These are phyloP conservation scores for Boechera stricta DNA, from an alignment of 345 rosid species.

Conservation along the genomic window DNA sequence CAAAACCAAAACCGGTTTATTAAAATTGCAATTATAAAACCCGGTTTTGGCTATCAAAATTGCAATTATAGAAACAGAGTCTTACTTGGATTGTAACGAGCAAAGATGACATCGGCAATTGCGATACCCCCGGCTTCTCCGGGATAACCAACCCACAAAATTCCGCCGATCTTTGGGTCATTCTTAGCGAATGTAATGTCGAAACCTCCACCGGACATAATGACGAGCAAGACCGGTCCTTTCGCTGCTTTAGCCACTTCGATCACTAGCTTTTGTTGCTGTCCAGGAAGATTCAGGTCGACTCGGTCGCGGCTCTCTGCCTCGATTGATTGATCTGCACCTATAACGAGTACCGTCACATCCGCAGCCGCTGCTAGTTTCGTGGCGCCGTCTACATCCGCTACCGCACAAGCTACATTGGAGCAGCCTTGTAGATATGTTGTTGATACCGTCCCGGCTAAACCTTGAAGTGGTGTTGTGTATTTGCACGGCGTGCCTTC, in stretches of 20 bases:
- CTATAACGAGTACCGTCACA: slow-evolving; percentile 78
- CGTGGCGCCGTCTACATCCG: slow-evolving; percentile 64
- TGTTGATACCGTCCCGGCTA: slow-evolving; percentile 61
- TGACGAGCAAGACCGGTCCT: slow-evolving; percentile 88
- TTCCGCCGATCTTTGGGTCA: slow-evolving; percentile 64
- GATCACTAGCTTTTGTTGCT: slow-evolving; percentile 65
- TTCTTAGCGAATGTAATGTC: slow-evolving; percentile 77
- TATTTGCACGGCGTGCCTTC: slow-evolving; percentile 92
- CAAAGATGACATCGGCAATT: slow-evolving; percentile 82
- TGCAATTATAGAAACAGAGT: neutral
- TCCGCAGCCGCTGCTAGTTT: slow-evolving; percentile 66
- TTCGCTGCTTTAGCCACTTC: slow-evolving; percentile 72
- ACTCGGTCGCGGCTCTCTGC: slow-evolving; percentile 73
- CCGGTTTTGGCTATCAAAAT: neutral
- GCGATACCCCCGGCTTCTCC: slow-evolving; percentile 97
- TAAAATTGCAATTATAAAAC: neutral
- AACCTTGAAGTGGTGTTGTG: slow-evolving; percentile 81
- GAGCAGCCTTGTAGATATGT: slow-evolving; percentile 73
- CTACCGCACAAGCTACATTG: slow-evolving; percentile 66
- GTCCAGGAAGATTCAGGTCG: slow-evolving; percentile 74
- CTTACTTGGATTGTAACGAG: slow-evolving; percentile 83
- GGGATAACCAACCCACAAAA: slow-evolving; percentile 94
- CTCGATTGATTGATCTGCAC: slow-evolving; percentile 79
- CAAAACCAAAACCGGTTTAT: slow-evolving; percentile 34
- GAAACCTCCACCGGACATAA: slow-evolving; percentile 95